Evolutionary conservation across 2,329 filamentous ascomycete species (phyloP).

Genomic region (Rhexocercosporidium sp.): DNA sequence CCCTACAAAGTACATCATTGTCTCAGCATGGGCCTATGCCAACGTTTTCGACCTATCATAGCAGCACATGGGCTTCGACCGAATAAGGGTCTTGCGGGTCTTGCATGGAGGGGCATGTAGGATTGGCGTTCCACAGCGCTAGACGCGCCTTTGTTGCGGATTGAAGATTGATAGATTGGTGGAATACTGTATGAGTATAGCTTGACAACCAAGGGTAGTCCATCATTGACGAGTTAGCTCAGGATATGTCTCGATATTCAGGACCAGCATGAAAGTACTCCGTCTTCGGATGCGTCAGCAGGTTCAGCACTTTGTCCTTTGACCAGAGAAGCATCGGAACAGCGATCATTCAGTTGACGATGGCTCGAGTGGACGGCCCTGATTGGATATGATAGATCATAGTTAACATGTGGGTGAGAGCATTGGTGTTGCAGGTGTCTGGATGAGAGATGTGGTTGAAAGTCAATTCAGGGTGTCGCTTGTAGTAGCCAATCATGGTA

Average conservation of each 20-base stretch:
- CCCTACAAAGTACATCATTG: constrained; percentile 24
- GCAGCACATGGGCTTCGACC: constrained; percentile 18
- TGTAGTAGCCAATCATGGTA: constrained; percentile 22
- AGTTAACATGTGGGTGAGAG: constrained; percentile 20
- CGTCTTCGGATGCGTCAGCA: constrained; percentile 7
- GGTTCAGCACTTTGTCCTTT: constrained; percentile 2
- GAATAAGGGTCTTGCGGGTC: constrained; percentile 23
- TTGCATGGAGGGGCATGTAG: constrained; percentile 18
- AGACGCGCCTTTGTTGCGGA: constrained; percentile 8
- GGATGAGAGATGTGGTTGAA: constrained; percentile 14
- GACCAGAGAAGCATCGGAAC: constrained; percentile 8
- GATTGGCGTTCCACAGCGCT: constrained; percentile 11
- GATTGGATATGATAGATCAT: neutral
- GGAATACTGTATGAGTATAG: neutral
- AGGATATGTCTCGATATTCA: neutral
- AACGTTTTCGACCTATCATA: constrained; percentile 29
- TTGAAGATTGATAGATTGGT: constrained; percentile 2
- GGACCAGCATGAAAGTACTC: neutral
- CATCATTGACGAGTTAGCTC: neutral
- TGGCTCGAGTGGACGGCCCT: neutral
- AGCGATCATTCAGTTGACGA: constrained; percentile 10
- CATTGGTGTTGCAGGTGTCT: constrained; percentile 15
- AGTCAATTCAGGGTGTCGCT: constrained; percentile 3
- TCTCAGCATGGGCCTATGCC: constrained; percentile 9
- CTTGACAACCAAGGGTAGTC: neutral